phyloP scores from a whole-genome alignment of 2,329 filamentous ascomycete genomes.

The Aspergillus viridinutans region DNA sequence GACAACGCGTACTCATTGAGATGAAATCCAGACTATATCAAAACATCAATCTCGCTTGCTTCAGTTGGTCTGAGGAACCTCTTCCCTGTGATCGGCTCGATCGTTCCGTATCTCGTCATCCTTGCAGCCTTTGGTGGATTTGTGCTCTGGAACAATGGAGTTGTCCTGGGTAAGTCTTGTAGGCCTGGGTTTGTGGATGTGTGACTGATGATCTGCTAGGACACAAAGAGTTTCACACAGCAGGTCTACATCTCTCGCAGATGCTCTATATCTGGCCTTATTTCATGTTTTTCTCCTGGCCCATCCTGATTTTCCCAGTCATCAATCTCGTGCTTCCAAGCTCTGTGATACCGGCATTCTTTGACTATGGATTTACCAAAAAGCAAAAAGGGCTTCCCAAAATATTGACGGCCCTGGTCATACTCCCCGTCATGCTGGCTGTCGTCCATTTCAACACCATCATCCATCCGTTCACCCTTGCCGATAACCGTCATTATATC shows the following conservation, averaged over 20 bases:
- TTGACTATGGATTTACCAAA: constrained; percentile 31
- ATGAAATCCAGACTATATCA: constrained; percentile 42
- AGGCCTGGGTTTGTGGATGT: not conserved
- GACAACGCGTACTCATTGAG: constrained; percentile 12
- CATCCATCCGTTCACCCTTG: constrained; percentile 90
- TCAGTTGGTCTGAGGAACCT: constrained; percentile 51
- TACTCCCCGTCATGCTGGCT: constrained; percentile 41
- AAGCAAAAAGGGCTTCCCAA: constrained; percentile 37
- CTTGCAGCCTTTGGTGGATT: constrained; percentile 68
- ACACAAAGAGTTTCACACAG: constrained; percentile 91
- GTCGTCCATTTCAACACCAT: constrained; percentile 80
- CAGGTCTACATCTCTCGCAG: constrained; percentile 82
- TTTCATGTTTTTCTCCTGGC: constrained; percentile 82
- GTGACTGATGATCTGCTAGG: constrained; percentile 47
- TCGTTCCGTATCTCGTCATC: constrained; percentile 56
- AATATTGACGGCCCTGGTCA: constrained; percentile 30
- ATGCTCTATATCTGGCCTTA: constrained; percentile 96
- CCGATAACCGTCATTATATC: constrained; percentile 94
- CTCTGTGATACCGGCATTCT: constrained; percentile 27
- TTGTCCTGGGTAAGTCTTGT: constrained; percentile 68
- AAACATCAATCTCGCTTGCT: constrained; percentile 58
- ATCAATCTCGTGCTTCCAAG: constrained; percentile 36
- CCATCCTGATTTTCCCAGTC: constrained; percentile 61
- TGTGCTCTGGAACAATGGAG: constrained; percentile 80
- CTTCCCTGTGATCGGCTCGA: constrained; percentile 34